Evolutionary conservation across 1,284 basidiomycete genomes (phyloP).

Genomic region (Cystobasidium sp.): DNA sequence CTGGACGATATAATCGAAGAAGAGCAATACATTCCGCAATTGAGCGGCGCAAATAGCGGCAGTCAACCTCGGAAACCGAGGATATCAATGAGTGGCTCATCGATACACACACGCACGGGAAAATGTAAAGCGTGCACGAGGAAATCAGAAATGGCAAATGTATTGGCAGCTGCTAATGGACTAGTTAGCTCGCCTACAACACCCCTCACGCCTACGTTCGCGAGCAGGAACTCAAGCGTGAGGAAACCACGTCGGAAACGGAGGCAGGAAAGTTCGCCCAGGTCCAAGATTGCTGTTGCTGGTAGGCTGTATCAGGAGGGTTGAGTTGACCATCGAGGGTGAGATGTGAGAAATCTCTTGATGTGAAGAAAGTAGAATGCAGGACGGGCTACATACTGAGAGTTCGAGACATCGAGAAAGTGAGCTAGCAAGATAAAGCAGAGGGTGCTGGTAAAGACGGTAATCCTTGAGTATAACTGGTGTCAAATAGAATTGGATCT

Average conservation of each 20-base stretch:
- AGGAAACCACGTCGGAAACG: slow-evolving; percentile 15
- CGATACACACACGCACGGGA: not conserved
- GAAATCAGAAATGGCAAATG: not conserved
- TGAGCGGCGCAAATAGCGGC: not conserved
- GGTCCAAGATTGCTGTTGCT: slow-evolving; percentile 18
- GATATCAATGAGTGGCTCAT: not conserved
- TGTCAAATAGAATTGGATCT: no score
- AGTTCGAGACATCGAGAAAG: no score
- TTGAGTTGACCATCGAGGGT: not conserved
- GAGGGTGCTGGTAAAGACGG: no score
- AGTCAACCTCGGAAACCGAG: not conserved
- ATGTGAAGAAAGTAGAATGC: no score
- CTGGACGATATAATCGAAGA: slow-evolving; percentile 38
- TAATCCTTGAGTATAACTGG: no score
- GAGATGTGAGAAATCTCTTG: no score
- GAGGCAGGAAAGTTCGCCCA: not conserved
- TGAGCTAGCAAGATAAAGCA: no score
- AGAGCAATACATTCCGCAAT: not conserved
- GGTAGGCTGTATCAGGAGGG: slow-evolving; percentile 28
- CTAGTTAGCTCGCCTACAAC: not conserved
- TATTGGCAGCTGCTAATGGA: not conserved
- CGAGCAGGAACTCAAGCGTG: slow-evolving; percentile 19
- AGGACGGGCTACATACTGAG: no score
- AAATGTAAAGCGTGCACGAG: slow-evolving; percentile 19
- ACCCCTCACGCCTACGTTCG: slow-evolving; percentile 5